phyloP scores from a whole-genome alignment of 2,329 filamentous ascomycete genomes.

The Aspergillus amoenus region DNA sequence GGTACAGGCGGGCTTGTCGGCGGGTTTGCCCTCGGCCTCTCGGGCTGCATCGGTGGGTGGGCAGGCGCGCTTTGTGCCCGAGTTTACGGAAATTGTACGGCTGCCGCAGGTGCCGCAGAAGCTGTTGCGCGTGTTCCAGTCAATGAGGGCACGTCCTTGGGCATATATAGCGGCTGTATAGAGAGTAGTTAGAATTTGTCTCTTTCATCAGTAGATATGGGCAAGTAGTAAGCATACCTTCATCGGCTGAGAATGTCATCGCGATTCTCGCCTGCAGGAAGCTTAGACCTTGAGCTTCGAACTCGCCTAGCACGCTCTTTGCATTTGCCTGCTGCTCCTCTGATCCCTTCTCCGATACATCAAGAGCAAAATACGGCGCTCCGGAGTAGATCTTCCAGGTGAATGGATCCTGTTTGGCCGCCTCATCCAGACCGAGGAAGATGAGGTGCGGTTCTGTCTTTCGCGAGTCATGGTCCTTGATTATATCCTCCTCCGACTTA shows the following conservation, averaged over 20 bases:
- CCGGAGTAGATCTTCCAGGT: constrained; percentile 66
- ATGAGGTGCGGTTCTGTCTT: constrained; percentile 69
- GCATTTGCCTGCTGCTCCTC: constrained; percentile 58
- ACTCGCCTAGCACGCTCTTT: constrained; percentile 57
- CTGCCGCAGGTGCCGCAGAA: constrained; percentile 90
- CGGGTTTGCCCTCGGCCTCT: constrained; percentile 27
- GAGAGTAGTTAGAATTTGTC: neutral
- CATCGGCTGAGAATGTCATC: constrained; percentile 59
- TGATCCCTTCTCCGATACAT: constrained; percentile 72
- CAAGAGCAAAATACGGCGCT: constrained; percentile 82
- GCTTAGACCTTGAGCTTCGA: constrained; percentile 61
- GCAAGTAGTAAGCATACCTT: constrained; percentile 49
- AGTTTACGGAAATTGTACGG: constrained; percentile 62
- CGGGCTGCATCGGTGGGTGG: constrained; percentile 44
- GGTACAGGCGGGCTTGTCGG: constrained; percentile 66
- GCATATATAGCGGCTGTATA: constrained; percentile 79
- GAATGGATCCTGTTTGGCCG: constrained; percentile 44
- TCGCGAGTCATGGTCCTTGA: constrained; percentile 72
- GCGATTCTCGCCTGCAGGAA: constrained; percentile 68
- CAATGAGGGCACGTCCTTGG: constrained; percentile 80
- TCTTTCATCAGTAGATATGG: neutral
- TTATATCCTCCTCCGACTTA: constrained; percentile 68
- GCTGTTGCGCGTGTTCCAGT: constrained; percentile 92
- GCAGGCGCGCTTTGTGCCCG: constrained; percentile 46
- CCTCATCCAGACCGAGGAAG: constrained; percentile 81